A percentile compares a stretch with the other conserved stretches of the same genome.
These are phyloP conservation scores for Royoungia palumana DNA, from an alignment of 768 basidiomycete species.

Conservation along the genomic window DNA sequence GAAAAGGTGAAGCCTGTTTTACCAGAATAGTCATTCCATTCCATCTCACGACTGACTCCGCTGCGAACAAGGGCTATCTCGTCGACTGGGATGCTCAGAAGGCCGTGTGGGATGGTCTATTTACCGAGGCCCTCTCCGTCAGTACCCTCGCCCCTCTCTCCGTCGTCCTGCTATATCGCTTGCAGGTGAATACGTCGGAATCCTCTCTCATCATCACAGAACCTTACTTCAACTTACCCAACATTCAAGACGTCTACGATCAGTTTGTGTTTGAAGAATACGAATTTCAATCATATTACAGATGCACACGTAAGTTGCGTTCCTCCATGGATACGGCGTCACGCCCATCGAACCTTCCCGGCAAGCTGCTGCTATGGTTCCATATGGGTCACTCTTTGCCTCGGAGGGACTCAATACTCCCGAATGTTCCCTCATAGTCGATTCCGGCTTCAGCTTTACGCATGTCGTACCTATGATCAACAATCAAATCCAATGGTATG, in stretches of 20 bases:
- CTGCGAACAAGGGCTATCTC: conserved; percentile 68
- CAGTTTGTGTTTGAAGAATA: conserved; percentile 97
- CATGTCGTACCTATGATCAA: conserved; percentile 84
- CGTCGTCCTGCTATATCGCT: conserved; percentile 10
- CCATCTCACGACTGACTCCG: conserved; percentile 12
- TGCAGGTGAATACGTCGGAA: conserved; percentile 67
- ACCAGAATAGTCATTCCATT: not conserved
- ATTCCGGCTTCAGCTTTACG: conserved; percentile 93
- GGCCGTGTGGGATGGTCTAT: conserved; percentile 88
- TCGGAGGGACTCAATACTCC: conserved; percentile 48
- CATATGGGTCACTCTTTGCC: conserved; percentile 69
- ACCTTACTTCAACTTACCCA: conserved; percentile 91
- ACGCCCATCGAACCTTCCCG: conserved; percentile 17
- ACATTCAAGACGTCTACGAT: conserved; percentile 89
- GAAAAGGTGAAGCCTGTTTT: conserved; percentile 59
- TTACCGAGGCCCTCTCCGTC: conserved; percentile 67
- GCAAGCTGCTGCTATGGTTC: conserved; percentile 76
- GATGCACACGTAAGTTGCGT: conserved; percentile 69
- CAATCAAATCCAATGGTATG: conserved; percentile 71
- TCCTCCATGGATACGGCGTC: conserved; percentile 19
- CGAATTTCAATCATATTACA: conserved; percentile 80
- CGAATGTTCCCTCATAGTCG: conserved; percentile 80
- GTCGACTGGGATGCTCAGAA: conserved; percentile 97
- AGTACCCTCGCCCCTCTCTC: conserved; percentile 14
- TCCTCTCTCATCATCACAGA: conserved; percentile 86